Conservation (phyloP, 176 grass and related monocot genomes). For the Pontederia paniculata region DNA sequence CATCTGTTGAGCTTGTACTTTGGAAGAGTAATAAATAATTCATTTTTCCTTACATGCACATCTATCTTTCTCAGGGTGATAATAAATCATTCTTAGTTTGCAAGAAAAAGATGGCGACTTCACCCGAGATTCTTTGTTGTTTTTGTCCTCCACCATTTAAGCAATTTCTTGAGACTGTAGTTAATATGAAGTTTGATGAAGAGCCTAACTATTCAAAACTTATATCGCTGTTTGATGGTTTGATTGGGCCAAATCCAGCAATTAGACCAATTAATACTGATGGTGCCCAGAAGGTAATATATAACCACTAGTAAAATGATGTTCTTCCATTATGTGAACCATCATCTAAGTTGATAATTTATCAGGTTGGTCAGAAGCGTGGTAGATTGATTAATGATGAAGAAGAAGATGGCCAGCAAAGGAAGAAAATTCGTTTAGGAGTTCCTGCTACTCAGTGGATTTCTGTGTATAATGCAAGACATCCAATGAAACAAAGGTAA, state of each 20-base stretch:
- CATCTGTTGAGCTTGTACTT: no score
- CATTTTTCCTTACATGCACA: not conserved
- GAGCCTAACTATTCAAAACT: slow-evolving; percentile 81
- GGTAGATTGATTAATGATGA: slow-evolving; percentile 45
- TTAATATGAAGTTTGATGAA: slow-evolving; percentile 93
- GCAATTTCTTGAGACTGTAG: slow-evolving; percentile 61
- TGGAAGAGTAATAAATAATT: not conserved
- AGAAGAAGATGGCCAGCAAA: slow-evolving; percentile 36
- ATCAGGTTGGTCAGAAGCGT: slow-evolving; percentile 82
- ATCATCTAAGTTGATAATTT: slow-evolving; percentile 3
- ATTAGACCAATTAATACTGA: slow-evolving; percentile 70
- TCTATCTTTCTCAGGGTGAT: slow-evolving; percentile 42
- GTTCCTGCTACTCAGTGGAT: slow-evolving; percentile 76
- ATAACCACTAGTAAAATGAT: not conserved
- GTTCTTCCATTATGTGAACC: not conserved
- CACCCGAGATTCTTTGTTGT: slow-evolving; percentile 56
- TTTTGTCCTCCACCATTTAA: slow-evolving; percentile 72
- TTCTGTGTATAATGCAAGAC: slow-evolving; percentile 71
- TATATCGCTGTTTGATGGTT: slow-evolving; percentile 74
- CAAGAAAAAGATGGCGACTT: slow-evolving; percentile 89
- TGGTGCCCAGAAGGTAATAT: slow-evolving; percentile 60
- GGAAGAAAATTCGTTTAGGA: slow-evolving; percentile 63
- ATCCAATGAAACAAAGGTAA: slow-evolving; percentile 75
- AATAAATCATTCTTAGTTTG: slow-evolving; percentile 92
- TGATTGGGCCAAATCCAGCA: slow-evolving; percentile 70